A percentile compares a stretch with the other conserved stretches of the same genome.
Conservation (phyloP, 1,284 basidiomycete species). For the Austroboletus novae-zelandiae region DNA sequence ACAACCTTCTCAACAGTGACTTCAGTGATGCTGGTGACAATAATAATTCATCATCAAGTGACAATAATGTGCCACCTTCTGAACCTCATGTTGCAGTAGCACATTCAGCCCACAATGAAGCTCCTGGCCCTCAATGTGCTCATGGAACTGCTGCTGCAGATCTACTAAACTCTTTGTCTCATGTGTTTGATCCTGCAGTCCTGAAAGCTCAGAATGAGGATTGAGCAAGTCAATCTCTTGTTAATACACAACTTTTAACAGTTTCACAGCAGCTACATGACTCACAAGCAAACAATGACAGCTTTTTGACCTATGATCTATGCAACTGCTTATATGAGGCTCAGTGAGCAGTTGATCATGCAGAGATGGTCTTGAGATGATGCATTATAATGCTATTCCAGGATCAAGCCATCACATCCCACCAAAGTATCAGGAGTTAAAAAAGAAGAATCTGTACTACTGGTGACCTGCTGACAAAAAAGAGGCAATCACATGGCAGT, state of each 20-base stretch:
- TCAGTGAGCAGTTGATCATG: constrained; percentile 4
- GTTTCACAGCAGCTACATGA: constrained; percentile 17
- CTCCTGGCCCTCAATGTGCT: neutral
- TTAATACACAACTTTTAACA: neutral
- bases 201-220: neutral
- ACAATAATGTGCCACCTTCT: neutral
- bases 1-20: constrained; percentile 29
- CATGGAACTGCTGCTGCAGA: neutral
- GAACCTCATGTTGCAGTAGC: neutral
- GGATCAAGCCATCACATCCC: neutral
- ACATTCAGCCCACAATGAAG: neutral
- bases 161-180: neutral
- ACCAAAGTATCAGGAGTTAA: neutral
- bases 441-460: neutral
- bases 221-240: neutral
- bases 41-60: neutral
- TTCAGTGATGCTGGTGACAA: neutral
- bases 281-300: constrained; percentile 3
- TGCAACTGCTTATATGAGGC: constrained; percentile 6
- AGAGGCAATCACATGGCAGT: neutral
- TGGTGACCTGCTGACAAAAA: constrained; percentile 4
- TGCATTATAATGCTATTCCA: too few relatives aligned
- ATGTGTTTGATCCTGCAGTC: neutral
- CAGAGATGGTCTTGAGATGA: constrained; percentile 9
- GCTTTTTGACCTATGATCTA: constrained; percentile 6